Base-by-base conservation (phyloP, 2,329 filamentous ascomycete genomes). In the Trichoderma harzianum region DNA sequence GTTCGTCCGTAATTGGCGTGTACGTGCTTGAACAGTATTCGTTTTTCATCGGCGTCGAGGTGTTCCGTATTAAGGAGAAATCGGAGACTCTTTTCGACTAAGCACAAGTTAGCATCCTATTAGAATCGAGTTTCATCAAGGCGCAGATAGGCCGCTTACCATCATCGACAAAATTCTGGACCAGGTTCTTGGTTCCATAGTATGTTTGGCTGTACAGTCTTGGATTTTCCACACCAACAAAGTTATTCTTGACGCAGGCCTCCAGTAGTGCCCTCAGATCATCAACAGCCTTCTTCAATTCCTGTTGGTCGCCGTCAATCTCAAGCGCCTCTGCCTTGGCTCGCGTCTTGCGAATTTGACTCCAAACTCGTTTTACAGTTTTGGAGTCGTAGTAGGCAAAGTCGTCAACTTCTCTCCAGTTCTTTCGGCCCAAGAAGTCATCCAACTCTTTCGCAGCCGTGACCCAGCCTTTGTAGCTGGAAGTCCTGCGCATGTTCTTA, bases 151-250 rank as follows among this genome's bases (percentile, higher is more conserved):
- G 24, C 12, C 14, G n/a, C 62, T 77, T 81, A 91, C 90, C 86
- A 82, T 98, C 95, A 73, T 98, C 93, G 58, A 97, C 85, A 78
- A 95, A 98, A 70, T 91, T 90, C 81, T 98, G 96, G 34, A 97
- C 93, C 74, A 98, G 82, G 73, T 96, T 90, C 82, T 99, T 99
- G n/a, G 96, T 98, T 36, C 96, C 96, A 76, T 94, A 97, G 79
- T 99, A 99, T 3, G 95, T 97, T 83, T 98, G 95, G 77, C 93
- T 97, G 80, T 99, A 99, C n/a, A 99, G 83, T 69, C 94, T 89
- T 11, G 95, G 90, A 77, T 97, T 98, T 81, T 99, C 96, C 16
- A 97, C 91, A 0, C 96, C 96, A 21, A 93, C 94, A 82, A 98
- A 99, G 79, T 99, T 98, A 82, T 95, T 97, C 87, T 98, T 99